Base-by-base conservation (phyloP, 2,329 filamentous ascomycete species). In the Venturia nashicola region DNA sequence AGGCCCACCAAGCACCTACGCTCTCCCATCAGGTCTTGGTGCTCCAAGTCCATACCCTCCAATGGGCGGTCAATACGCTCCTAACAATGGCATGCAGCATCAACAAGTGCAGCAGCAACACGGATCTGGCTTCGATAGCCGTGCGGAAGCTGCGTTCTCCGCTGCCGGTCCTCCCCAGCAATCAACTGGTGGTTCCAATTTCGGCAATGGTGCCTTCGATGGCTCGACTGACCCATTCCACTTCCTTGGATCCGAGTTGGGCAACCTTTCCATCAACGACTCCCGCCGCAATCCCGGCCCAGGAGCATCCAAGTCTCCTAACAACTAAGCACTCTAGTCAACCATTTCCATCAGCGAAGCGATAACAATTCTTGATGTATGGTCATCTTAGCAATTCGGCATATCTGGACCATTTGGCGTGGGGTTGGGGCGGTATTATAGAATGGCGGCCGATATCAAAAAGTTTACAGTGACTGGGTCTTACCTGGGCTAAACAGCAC, bases 101-200 rank as follows among this genome's bases (percentile, higher is more conserved):
- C 51, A 57, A 14, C 51, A 57, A 16, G 20, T 27, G 27, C 51
- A 57, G 32, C 51, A 57, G 32, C 51, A 34, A 27, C 91, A 89
- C 32, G 89, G 91, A 14, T 48, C 57, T 32, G 65, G 65, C 2
- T 97, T 99, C 72, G 92, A 96, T 73, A 95, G 91, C 79, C 90
- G 92, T 67, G 89, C 93, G 18, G 93, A 97, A 78, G 91, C 91
- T 66, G 93, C 94, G 34, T 99, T 99, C 80, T 90, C 90, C 73
- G 90, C 89, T 48, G 91, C 90, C 46, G 87, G 87, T 69, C 93
- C 89, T 64, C 59, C 59, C 20, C 42, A 39, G n/a, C 42, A n/a
- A 39, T 40, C 61, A 6, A 34, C 44, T 61, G 48, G 61, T 34
- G 57, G 54, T 39, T 23, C 63, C 7, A 51, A 18, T 16, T 76